phyloP scores from a whole-genome alignment of 2,329 filamentous ascomycete genomes.

The Hymenoscyphus scutula region DNA sequence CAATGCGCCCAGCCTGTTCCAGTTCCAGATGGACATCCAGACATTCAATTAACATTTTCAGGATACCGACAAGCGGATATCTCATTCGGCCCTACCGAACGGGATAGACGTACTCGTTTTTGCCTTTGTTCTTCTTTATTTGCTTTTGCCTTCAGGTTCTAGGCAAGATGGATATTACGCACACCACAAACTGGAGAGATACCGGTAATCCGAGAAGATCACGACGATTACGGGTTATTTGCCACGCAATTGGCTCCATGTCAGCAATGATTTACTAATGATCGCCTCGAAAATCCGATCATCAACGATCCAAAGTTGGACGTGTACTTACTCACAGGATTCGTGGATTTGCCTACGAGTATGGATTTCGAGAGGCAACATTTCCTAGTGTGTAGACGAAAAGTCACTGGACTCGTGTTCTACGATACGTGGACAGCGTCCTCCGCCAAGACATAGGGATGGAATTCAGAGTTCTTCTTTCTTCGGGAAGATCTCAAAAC shows the following conservation, averaged over 20 bases:
- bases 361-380: too few species aligned
- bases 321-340: background rate
- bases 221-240: background rate
- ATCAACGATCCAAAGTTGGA: background rate
- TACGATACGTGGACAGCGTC: background rate
- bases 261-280: background rate
- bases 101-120: background rate
- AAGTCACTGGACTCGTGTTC: background rate
- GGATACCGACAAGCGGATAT: background rate
- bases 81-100: background rate
- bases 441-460: too few species aligned
- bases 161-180: slow-evolving; percentile 2
- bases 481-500: too few species aligned
- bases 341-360: background rate
- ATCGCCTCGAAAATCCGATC: background rate
- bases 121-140: background rate
- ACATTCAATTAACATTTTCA: background rate
- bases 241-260: background rate
- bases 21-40: background rate
- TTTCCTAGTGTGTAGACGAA: background rate
- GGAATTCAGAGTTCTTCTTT: too few species aligned
- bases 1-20: background rate
- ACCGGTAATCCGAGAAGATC: slow-evolving; percentile 1
- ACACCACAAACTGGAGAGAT: background rate
- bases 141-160: background rate